Evolutionary conservation across 2,329 filamentous ascomycete species (phyloP).

Genomic region (Stachybotrys chartarum): DNA sequence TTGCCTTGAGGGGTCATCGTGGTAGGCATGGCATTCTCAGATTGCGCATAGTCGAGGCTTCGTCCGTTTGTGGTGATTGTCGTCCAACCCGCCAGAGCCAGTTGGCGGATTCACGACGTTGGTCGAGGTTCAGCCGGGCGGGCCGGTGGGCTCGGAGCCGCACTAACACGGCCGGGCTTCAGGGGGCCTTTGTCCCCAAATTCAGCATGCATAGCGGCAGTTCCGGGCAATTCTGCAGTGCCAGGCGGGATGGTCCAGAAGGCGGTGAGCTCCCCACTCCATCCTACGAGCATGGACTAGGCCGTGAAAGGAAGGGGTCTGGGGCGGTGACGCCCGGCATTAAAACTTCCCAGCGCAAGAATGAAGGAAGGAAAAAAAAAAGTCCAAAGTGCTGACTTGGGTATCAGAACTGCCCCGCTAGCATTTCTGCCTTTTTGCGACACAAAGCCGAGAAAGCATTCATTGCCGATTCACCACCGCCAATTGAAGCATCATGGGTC

Average conservation of each 20-base stretch:
- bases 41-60: conserved; percentile 13
- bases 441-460: conserved; percentile 1
- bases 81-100: conserved; percentile 14
- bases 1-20: conserved; percentile 34
- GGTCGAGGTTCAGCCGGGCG: neutral
- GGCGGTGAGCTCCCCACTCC: neutral
- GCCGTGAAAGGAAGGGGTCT: neutral
- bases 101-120: conserved; percentile 15
- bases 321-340: conserved; percentile 23
- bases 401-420: conserved; percentile 20
- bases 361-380: conserved; percentile 22
- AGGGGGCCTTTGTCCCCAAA: neutral
- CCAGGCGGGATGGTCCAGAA: neutral
- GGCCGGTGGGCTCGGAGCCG: neutral
- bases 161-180: neutral
- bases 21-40: conserved; percentile 25
- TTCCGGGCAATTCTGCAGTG: too few relatives aligned
- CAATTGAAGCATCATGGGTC: conserved; percentile 46
- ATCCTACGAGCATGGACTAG: neutral
- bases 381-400: conserved; percentile 12
- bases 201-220: too few relatives aligned
- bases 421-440: conserved; percentile 2
- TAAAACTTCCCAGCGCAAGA: conserved; percentile 20
- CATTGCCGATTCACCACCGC: conserved; percentile 1
- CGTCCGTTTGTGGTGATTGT: conserved; percentile 12